phyloP scores from a whole-genome alignment of 192 early-diverging fungal genomes.

The Umbelopsis sp. region DNA sequence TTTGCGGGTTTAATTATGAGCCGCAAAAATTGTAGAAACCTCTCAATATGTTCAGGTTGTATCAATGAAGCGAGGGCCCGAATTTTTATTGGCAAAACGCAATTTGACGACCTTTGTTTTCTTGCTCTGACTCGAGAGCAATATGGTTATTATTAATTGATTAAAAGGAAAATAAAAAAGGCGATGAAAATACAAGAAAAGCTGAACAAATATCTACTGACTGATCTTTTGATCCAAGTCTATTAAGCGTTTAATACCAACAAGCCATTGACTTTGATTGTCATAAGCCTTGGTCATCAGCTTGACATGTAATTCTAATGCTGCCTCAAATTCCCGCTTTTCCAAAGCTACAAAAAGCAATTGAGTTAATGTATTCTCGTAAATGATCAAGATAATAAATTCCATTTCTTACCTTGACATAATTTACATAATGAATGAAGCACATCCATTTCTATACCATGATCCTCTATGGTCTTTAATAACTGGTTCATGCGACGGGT shows the following conservation, averaged over 20 bases:
- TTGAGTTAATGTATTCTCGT: too few species aligned
- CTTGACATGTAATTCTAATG: constrained; percentile 43
- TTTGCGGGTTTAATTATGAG: too few species aligned
- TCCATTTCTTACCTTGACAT: constrained; percentile 17
- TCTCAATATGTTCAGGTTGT: too few species aligned
- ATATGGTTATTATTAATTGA: too few species aligned
- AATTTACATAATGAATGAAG: constrained; percentile 6
- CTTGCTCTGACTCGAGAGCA: too few species aligned
- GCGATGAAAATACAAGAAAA: too few species aligned
- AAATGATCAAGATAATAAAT: background rate
- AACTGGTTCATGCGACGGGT: background rate
- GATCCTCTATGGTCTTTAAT: background rate
- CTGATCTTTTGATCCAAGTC: constrained; percentile 42
- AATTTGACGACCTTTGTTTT: too few species aligned
- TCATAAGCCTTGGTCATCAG: constrained; percentile 53
- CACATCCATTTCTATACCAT: background rate
- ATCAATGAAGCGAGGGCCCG: too few species aligned
- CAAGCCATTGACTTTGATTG: constrained; percentile 52
- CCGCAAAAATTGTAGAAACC: too few species aligned
- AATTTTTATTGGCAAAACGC: too few species aligned
- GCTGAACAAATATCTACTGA: background rate
- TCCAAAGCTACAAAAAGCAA: constrained; percentile 39
- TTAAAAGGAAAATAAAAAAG: too few species aligned
- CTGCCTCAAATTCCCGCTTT: constrained; percentile 36
- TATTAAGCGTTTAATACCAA: constrained; percentile 53